Conservation (phyloP, 768 basidiomycete species). For the Leccinum broughii region DNA sequence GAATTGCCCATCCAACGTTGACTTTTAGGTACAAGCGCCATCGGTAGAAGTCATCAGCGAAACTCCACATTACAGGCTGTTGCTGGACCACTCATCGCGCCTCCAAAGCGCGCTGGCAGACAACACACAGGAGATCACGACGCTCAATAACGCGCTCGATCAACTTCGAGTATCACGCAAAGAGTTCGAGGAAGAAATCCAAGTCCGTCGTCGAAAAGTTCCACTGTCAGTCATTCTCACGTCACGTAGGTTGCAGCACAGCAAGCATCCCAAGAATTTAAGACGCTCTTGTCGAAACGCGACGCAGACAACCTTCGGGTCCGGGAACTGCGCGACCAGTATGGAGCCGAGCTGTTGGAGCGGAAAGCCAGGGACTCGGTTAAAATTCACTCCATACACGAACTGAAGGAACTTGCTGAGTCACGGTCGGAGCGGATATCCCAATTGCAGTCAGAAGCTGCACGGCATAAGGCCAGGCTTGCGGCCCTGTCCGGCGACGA, state of each 20-base stretch:
- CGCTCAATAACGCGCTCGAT: constrained; percentile 46
- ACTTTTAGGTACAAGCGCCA: constrained; percentile 39
- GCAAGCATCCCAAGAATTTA: constrained; percentile 63
- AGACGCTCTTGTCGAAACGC: constrained; percentile 56
- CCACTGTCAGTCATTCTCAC: constrained; percentile 13
- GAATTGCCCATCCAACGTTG: not conserved
- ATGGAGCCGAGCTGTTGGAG: constrained; percentile 63
- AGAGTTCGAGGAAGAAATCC: constrained; percentile 46
- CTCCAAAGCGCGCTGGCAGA: constrained; percentile 46
- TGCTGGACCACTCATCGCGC: constrained; percentile 54
- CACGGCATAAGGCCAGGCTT: constrained; percentile 70
- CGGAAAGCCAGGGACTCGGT: constrained; percentile 62
- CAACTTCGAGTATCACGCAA: constrained; percentile 39
- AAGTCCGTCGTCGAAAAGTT: constrained; percentile 38
- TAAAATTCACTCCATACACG: constrained; percentile 58
- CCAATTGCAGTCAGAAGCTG: constrained; percentile 70
- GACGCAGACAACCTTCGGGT: constrained; percentile 68
- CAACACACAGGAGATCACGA: constrained; percentile 38
- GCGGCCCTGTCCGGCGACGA: constrained; percentile 72
- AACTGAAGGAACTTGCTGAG: constrained; percentile 65
- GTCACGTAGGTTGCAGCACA: constrained; percentile 41
- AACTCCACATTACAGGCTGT: constrained; percentile 52
- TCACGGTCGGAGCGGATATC: constrained; percentile 73
- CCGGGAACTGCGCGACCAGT: constrained; percentile 72
- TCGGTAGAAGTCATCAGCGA: constrained; percentile 49